Evolutionary conservation across 805 yeast species (phyloP), one percentile per base, ranked within the genome.

Genomic region (Saccharomycopsis capsularis): DNA sequence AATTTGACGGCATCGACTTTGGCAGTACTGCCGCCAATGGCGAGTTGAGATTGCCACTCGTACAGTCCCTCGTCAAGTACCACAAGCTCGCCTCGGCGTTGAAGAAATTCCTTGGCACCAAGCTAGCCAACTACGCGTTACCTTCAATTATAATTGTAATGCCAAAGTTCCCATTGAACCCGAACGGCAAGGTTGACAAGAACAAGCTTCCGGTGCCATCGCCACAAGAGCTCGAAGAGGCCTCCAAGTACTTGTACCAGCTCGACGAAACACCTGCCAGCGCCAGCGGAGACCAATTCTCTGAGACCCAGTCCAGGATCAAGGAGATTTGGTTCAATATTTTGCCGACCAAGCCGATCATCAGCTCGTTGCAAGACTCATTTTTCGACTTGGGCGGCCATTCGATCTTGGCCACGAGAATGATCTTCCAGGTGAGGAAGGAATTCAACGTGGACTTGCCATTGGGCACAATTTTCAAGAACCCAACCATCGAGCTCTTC

Each of bases 321-420:
- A 78, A 84, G 54, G 90, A 89, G 50, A 66, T 93, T 52, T 93
- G 99, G 99, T 67, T 84, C 46, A 75, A 75, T 23, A 83, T 93
- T 11, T 73, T 93, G 57, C 98, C 98, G 39, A 84, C 80, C 56
- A 76, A 79, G 55, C 96, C 97, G 4, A 83, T 91, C 1, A 68
- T 85, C 2, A 75, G 89, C 39, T 72, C 82, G 27, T 82, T 83
- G 30, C 76, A 76, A 2, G 99, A 93, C 64, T 85, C 95, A 1
- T 93, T 93, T 77, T 93, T 93, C 61, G 99, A 93, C 62, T 70
- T 95, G 46, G 99, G 99, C 51, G 99, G 99, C 2, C 99, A 93
- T 66, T 91, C 98, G 1, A 91, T 93, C 59, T 71, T 93, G 55
- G 98, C 98, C 5, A 95, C 99, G 0, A 79, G 95, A 63, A 89